Conservation (phyloP, 2,329 filamentous ascomycete genomes). For the Cryphonectria parasitica region DNA sequence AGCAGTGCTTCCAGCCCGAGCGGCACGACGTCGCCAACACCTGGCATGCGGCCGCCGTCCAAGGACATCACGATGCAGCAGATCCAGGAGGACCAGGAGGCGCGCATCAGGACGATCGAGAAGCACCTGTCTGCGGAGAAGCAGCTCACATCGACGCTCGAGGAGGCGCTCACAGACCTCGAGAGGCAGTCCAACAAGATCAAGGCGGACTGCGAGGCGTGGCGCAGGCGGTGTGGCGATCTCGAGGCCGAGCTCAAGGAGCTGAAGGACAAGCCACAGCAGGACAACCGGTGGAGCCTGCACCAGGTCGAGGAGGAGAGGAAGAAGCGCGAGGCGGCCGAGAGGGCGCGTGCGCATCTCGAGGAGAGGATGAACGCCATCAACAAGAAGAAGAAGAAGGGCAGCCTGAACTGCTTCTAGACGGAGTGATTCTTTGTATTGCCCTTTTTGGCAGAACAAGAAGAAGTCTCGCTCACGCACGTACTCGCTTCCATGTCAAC, state of each 20-base stretch:
- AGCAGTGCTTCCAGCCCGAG: conserved; percentile 41
- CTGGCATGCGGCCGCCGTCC: conserved; percentile 72
- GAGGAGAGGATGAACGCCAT: conserved; percentile 95
- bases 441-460: neutral
- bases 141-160: conserved; percentile 90
- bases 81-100: conserved; percentile 91
- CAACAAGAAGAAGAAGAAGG: conserved; percentile 93
- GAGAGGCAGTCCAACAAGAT: conserved; percentile 91
- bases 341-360: conserved; percentile 83
- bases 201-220: conserved; percentile 86
- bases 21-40: conserved; percentile 51
- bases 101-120: conserved; percentile 92
- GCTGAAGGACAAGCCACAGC: conserved; percentile 58
- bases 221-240: conserved; percentile 82
- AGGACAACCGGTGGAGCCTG: conserved; percentile 69
- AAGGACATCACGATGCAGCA: conserved; percentile 79
- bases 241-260: conserved; percentile 75
- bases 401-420: conserved; percentile 96
- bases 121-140: conserved; percentile 96
- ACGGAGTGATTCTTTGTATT: neutral
- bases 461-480: neutral
- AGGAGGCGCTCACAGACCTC: conserved; percentile 92
- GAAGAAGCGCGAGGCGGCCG: conserved; percentile 86
- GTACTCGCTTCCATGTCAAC: neutral
- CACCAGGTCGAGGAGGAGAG: conserved; percentile 96